Evolutionary conservation across 805 yeast species (phyloP), one percentile per base, ranked within the genome.

Genomic region (Middelhovenomyces tepae): DNA sequence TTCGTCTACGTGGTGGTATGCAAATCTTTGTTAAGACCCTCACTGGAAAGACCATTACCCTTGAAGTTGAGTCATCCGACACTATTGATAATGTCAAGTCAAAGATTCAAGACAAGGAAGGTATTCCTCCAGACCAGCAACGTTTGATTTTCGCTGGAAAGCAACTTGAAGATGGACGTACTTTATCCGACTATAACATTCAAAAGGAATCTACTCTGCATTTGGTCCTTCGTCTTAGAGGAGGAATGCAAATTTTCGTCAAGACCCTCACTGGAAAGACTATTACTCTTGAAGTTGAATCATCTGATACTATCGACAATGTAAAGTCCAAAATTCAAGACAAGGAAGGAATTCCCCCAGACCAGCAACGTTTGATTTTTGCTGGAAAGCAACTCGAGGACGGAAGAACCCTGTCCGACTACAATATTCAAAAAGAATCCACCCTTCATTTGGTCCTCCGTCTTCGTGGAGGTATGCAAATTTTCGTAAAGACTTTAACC

Each of bases 371-470:
- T 69, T 71, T 84, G 52, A 84, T 84, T 67, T 84, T 84, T 55
- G 95, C 95, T 51, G 95, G 95, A 73, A 84, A 84, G 71, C 95
- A 84, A 68, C 71, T 84, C 51, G 95, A 84, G 68, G 95, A 84
- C 53, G 95, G 95, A 50, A 79, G 94, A 72, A 84, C 94, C 32
- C 67, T 84, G 45, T 80, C 94, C 34, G 94, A 84, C 65, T 85
- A 84, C 79, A 84, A 84, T 78, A 84, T 84, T 60, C 95, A 84
- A 68, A 84, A 84, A 73, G 94, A 84, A 65, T 83, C 94, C 38
- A 76, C 93, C 34, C 62, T 80, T 18, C 93, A 82, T 60, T 68
- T 82, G 64, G 94, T 83, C 16, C 65, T 83, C 45, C 79, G 93
- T 73, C 71, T 83, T 57, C 76, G 93, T 71, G 93, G 93, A 71